phyloP scores from a whole-genome alignment of 768 basidiomycete species.

The Coprinopsis sp. region DNA sequence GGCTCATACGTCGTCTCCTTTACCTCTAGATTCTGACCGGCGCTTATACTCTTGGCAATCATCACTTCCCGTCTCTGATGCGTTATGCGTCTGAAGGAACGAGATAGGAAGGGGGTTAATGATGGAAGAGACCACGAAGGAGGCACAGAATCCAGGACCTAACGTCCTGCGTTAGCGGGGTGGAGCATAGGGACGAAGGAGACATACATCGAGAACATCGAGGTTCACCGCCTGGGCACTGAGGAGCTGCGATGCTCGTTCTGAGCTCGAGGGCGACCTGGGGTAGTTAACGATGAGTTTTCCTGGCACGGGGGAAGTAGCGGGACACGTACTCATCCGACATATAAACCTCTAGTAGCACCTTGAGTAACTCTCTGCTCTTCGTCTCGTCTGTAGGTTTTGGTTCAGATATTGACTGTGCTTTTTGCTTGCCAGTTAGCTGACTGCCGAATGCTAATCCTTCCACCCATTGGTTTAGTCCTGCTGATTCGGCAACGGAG shows the following conservation, averaged over 20 bases:
- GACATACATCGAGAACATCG: conserved; percentile 70
- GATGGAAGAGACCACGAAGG: conserved; percentile 68
- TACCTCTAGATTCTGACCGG: conserved; percentile 64
- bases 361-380: conserved; percentile 58
- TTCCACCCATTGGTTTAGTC: conserved; percentile 51
- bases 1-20: conserved; percentile 8
- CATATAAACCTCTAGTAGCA: conserved; percentile 81
- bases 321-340: conserved; percentile 61
- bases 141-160: conserved; percentile 68
- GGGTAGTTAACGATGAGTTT: not conserved
- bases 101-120: conserved; percentile 72
- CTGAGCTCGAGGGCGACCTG: conserved; percentile 35
- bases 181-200: not conserved
- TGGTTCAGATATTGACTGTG: not conserved
- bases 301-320: not conserved
- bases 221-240: conserved; percentile 78
- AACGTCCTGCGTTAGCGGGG: conserved; percentile 6
- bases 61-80: conserved; percentile 67
- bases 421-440: conserved; percentile 20
- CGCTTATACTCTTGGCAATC: conserved; percentile 73
- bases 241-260: conserved; percentile 63
- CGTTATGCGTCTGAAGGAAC: conserved; percentile 71
- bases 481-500: conserved; percentile 42
- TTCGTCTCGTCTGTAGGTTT: conserved; percentile 40
- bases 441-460: conserved; percentile 32